Conservation (phyloP, 2,329 filamentous ascomycete species). For the Aureobasidium mangrovei region DNA sequence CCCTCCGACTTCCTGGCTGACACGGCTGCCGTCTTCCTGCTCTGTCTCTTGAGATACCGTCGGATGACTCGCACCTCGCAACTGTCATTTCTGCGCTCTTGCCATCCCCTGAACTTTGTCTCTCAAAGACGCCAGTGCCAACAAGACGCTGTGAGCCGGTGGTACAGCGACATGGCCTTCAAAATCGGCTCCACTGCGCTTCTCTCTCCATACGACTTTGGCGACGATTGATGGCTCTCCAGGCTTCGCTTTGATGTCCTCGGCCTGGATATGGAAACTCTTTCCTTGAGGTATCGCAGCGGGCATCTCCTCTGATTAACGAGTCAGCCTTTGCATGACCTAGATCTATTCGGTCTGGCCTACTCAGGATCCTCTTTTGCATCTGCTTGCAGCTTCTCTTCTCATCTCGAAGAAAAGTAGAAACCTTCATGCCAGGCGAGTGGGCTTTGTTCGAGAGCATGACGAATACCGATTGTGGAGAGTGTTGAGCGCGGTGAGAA, state of each 20-base stretch:
- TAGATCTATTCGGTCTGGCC: neutral
- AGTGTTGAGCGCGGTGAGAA: neutral
- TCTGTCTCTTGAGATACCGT: neutral
- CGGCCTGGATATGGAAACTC: neutral
- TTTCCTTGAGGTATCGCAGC: conserved; percentile 4
- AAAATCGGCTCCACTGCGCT: neutral
- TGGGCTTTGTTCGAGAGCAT: neutral
- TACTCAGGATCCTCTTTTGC: conserved; percentile 11
- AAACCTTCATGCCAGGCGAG: conserved; percentile 2
- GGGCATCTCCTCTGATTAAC: neutral
- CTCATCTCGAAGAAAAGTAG: neutral
- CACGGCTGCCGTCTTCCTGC: neutral
- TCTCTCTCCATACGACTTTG: conserved; percentile 6
- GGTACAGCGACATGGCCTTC: neutral
- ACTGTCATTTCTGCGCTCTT: conserved; percentile 7
- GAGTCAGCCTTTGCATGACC: neutral
- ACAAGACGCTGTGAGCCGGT: neutral
- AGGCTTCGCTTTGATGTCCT: neutral
- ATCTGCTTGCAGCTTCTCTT: conserved; percentile 3
- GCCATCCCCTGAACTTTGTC: conserved; percentile 4
- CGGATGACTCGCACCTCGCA: neutral
- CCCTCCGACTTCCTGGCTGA: neutral
- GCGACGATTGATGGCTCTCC: neutral
- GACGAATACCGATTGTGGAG: neutral
- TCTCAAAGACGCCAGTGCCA: neutral